Percentiles rank a stretch among this genome's conserved stretches.
phyloP scores from a whole-genome alignment of 2,329 filamentous ascomycete genomes.

The Sordariomycetes sp. region DNA sequence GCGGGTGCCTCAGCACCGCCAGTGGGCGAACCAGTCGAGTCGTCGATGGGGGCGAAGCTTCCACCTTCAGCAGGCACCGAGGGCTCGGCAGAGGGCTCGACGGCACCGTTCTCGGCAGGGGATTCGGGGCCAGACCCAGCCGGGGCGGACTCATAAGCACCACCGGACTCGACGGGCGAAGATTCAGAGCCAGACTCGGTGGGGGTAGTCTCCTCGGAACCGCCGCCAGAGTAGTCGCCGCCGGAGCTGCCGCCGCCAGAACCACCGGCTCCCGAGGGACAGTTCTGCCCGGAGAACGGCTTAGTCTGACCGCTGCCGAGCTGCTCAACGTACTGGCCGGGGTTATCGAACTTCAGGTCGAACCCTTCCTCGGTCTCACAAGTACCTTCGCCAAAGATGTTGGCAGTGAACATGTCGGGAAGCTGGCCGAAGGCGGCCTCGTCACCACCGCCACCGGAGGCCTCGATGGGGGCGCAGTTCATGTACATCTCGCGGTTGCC shows the following conservation, averaged over 20 bases:
- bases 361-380: constrained; percentile 39
- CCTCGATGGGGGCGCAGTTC: constrained; percentile 74
- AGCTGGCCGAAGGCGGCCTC: constrained; percentile 48
- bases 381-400: constrained; percentile 33
- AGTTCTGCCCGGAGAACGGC: constrained; percentile 11
- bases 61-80: too few species aligned
- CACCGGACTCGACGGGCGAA: constrained; percentile 7
- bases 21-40: neutral
- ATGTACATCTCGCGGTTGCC: constrained; percentile 97
- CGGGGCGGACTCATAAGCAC: neutral
- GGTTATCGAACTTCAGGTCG: constrained; percentile 51
- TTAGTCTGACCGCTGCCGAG: constrained; percentile 25
- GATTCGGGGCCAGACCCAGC: constrained; percentile 3
- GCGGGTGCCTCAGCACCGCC: neutral
- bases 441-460: constrained; percentile 43
- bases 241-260: constrained; percentile 13
- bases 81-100: too few species aligned
- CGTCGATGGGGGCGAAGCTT: constrained; percentile 15
- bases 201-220: constrained; percentile 6
- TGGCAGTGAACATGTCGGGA: constrained; percentile 62
- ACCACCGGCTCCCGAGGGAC: constrained; percentile 8
- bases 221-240: constrained; percentile 9
- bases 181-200: constrained; percentile 11
- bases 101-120: constrained; percentile 3
- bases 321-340: constrained; percentile 44